These are phyloP conservation scores for Cytospora schulzeri DNA, from an alignment of 2,329 filamentous ascomycete genomes.

Conservation along the genomic window DNA sequence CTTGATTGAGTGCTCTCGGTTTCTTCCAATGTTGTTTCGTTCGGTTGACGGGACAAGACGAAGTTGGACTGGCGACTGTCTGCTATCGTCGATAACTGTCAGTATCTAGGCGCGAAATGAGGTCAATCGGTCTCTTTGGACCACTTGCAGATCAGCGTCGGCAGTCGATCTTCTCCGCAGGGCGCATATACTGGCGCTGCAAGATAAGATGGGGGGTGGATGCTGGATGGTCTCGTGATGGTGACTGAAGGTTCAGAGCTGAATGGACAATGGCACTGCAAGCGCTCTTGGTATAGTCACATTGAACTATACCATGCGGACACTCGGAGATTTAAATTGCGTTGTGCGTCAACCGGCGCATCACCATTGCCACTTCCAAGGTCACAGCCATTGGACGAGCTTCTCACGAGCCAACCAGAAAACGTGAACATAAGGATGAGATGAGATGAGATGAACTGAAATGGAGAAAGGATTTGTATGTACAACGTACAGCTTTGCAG, in stretches of 20 bases:
- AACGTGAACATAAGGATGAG: neutral
- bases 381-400: slow-evolving; percentile 12
- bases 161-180: slow-evolving; percentile 19
- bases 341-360: slow-evolving; percentile 25
- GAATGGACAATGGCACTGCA: neutral
- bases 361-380: slow-evolving; percentile 8
- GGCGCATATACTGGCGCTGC: slow-evolving; percentile 19
- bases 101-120: slow-evolving; percentile 13
- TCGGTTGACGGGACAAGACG: slow-evolving; percentile 15
- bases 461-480: neutral
- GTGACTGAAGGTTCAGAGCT: neutral
- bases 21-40: neutral
- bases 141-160: slow-evolving; percentile 22
- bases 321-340: slow-evolving; percentile 27
- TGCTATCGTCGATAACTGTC: slow-evolving; percentile 14
- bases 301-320: slow-evolving; percentile 4
- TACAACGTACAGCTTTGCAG: slow-evolving; percentile 20
- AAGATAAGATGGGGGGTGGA: neutral
- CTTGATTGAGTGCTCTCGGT: slow-evolving; percentile 5
- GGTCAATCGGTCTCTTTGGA: neutral
- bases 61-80: slow-evolving; percentile 14
- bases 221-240: slow-evolving; percentile 1
- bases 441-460: neutral
- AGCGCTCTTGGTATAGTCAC: neutral
- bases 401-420: slow-evolving; percentile 7